Conservation (phyloP, 164 flowering plant genomes). For the Chimonanthus salicifolius region DNA sequence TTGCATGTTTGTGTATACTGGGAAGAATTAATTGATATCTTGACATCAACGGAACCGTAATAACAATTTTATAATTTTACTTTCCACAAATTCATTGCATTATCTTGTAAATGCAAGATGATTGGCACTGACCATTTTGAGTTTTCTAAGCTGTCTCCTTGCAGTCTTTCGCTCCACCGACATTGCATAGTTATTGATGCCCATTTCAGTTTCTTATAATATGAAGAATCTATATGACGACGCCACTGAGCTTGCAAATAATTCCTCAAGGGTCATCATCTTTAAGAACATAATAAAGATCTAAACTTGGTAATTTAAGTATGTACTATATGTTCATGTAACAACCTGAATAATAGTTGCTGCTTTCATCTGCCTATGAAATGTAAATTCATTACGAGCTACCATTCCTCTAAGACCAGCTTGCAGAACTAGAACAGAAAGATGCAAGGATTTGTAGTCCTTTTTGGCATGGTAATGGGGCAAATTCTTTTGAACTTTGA, state of each 20-base stretch:
- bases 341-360: slow-evolving; percentile 62
- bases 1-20: neutral
- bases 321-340: neutral
- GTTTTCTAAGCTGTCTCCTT: slow-evolving; percentile 44
- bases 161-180: slow-evolving; percentile 58
- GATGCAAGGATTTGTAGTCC: slow-evolving; percentile 26
- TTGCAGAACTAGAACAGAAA: slow-evolving; percentile 57
- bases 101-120: neutral
- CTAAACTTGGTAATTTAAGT: neutral
- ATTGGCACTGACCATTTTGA: slow-evolving; percentile 40
- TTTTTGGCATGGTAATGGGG: slow-evolving; percentile 47
- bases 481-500: slow-evolving; percentile 60
- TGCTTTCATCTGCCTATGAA: slow-evolving; percentile 49
- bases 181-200: slow-evolving; percentile 55
- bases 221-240: slow-evolving; percentile 41
- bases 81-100: neutral
- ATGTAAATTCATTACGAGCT: slow-evolving; percentile 51
- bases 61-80: no score
- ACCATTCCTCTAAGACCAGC: slow-evolving; percentile 62
- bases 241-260: slow-evolving; percentile 69
- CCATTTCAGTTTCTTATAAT: slow-evolving; percentile 51
- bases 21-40: neutral
- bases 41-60: neutral
- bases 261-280: neutral
- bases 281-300: neutral